Conservation (phyloP, 257 asterid species). For the Solanum chilense region DNA sequence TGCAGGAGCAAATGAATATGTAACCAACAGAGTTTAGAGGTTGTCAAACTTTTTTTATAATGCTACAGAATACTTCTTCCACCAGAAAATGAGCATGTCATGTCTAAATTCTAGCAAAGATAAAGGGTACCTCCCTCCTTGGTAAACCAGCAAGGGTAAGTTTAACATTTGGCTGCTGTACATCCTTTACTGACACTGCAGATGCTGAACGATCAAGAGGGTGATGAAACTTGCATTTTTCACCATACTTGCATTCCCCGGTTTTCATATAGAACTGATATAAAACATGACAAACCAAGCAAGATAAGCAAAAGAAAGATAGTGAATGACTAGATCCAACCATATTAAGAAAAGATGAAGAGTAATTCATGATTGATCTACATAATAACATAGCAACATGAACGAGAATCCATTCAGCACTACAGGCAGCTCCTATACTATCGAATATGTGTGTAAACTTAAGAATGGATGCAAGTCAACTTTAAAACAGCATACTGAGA, state of each 20-base stretch:
- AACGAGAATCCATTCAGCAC: neutral
- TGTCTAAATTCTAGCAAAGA: neutral
- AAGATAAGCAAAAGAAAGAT: neutral
- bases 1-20: neutral
- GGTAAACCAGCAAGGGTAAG: constrained; percentile 92
- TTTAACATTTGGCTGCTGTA: constrained; percentile 46
- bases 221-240: constrained; percentile 82
- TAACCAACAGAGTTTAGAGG: neutral
- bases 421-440: neutral
- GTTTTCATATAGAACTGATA: constrained; percentile 86
- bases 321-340: neutral
- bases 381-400: neutral
- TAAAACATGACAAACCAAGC: neutral
- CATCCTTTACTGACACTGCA: constrained; percentile 16
- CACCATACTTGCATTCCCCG: constrained; percentile 80
- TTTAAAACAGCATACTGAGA: neutral
- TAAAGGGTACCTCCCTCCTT: constrained; percentile 72
- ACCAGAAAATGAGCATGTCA: neutral
- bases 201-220: constrained; percentile 66
- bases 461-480: neutral
- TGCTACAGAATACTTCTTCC: neutral
- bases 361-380: neutral
- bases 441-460: neutral
- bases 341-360: neutral
- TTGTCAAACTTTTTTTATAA: neutral